Evolutionary conservation across 169 alveolate species (phyloP).

Genomic region (Eimeria praecox): DNA sequence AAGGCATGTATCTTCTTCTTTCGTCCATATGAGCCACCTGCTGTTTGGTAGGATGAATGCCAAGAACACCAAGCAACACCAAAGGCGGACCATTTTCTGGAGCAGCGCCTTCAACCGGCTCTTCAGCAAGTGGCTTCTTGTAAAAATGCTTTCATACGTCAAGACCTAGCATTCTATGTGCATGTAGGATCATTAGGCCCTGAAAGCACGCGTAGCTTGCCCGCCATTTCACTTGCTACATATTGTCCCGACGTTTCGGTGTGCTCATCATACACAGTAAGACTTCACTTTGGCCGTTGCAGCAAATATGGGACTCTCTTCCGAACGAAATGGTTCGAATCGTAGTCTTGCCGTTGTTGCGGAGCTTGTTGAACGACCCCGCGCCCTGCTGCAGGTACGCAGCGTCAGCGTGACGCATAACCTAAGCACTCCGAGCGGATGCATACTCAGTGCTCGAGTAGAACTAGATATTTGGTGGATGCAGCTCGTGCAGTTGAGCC

Average conservation of each 20-base stretch:
- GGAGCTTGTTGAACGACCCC: slow-evolving; percentile 50
- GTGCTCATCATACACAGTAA: background rate
- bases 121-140: slow-evolving; percentile 63
- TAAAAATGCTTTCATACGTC: slow-evolving; percentile 68
- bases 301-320: slow-evolving; percentile 65
- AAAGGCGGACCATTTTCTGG: background rate
- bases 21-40: background rate
- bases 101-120: slow-evolving; percentile 40
- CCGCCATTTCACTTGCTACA: background rate
- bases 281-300: background rate
- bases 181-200: slow-evolving; percentile 6
- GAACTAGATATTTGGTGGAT: background rate
- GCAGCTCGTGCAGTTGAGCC: background rate
- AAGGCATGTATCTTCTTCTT: background rate
- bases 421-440: background rate
- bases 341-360: slow-evolving; percentile 45
- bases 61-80: background rate
- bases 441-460: background rate
- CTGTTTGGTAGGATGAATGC: slow-evolving; percentile 7
- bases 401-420: too few species aligned
- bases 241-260: background rate
- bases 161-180: slow-evolving; percentile 51
- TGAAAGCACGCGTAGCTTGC: background rate
- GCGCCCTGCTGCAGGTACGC: slow-evolving; percentile 76
- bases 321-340: background rate